Base-by-base conservation (phyloP, 306 rosid genomes). In the Medicago ruthenica region DNA sequence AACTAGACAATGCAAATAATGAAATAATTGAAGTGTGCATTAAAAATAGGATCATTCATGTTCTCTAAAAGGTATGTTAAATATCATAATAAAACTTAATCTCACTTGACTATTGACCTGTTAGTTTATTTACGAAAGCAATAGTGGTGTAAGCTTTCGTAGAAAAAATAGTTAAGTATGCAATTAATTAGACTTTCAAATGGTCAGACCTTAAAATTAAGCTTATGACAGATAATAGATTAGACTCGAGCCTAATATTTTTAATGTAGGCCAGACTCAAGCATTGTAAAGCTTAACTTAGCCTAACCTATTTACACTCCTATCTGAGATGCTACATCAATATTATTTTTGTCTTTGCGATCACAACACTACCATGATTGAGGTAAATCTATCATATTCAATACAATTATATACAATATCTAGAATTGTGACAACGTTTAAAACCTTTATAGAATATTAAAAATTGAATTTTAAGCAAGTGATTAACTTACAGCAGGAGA, bases 401-500 rank as follows among this genome's bases (percentile, higher is more conserved):
- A 1, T 51, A 51, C 16, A 17, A 7, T 18, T 17, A 22, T 17
- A 9, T 9, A 3, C 60, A 3, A 8, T 9, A 18, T 54, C 5
- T 3, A 53, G 5, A 53, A 53, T 17, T 54, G 60, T 5, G 10
- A 54, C 60, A 8, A 8, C 6, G 5, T 54, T 54, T 8, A 54
- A 54, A 53, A 53, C 24, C 13, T 54, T 18, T 8, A 1, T 54
- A 17, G 0, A 53, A 18, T 14, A 20, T 27, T 27, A 60, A 27
- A 51, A 62, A 61, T 16, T 53, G 60, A 50, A 54, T 44, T 40
- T 31, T 50, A 62, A 27, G 59, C 14, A 13, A 61, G 0, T 21
- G 11, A 82, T 51, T 62, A 80, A 89, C 97, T 89, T 92, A 95
- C 99, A 75, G 93, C 92, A 48, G 99, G 99, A 77, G 99, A 95